Evolutionary conservation across 2,329 filamentous ascomycete species (phyloP).

Genomic region (Ceratocystis smalleyi): DNA sequence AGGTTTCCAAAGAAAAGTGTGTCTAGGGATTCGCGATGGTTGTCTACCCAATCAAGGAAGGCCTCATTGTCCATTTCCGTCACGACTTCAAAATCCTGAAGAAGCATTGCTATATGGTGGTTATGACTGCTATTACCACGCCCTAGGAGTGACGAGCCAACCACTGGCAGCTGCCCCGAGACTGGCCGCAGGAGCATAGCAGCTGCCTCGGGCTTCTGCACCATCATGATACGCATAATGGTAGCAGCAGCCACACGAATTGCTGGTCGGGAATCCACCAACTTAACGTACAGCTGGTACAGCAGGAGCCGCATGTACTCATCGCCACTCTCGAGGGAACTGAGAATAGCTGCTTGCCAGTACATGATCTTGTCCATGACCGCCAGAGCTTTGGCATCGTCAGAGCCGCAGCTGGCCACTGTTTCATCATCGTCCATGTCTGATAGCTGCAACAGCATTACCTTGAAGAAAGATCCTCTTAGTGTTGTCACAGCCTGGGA

Average conservation of each 20-base stretch:
- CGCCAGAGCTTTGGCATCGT: conserved; percentile 39
- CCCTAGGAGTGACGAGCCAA: background rate
- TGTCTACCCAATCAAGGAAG: conserved; percentile 77
- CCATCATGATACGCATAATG: conserved; percentile 79
- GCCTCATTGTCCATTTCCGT: conserved; percentile 78
- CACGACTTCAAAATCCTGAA: conserved; percentile 62
- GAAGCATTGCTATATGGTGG: conserved; percentile 4
- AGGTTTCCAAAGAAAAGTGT: conserved; percentile 66
- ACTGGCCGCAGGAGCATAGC: conserved; percentile 56
- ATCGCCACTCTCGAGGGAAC: conserved; percentile 61
- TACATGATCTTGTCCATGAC: conserved; percentile 81
- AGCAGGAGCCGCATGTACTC: conserved; percentile 73
- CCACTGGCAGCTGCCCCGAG: conserved; percentile 24
- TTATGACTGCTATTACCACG: conserved; percentile 6
- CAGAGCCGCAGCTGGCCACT: conserved; percentile 1
- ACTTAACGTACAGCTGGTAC: conserved; percentile 81
- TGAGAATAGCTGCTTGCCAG: conserved; percentile 86
- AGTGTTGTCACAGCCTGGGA: conserved; percentile 66
- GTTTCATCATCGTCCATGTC: conserved; percentile 49
- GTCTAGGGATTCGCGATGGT: conserved; percentile 64
- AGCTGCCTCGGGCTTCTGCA: conserved; percentile 81
- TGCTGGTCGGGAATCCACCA: conserved; percentile 52
- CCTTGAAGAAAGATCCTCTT: conserved; percentile 59
- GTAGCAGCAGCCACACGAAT: conserved; percentile 66
- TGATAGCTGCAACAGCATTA: conserved; percentile 67